phyloP scores from a whole-genome alignment of 495 filamentous ascomycete genomes.

The Penicillium simplicissimum region DNA sequence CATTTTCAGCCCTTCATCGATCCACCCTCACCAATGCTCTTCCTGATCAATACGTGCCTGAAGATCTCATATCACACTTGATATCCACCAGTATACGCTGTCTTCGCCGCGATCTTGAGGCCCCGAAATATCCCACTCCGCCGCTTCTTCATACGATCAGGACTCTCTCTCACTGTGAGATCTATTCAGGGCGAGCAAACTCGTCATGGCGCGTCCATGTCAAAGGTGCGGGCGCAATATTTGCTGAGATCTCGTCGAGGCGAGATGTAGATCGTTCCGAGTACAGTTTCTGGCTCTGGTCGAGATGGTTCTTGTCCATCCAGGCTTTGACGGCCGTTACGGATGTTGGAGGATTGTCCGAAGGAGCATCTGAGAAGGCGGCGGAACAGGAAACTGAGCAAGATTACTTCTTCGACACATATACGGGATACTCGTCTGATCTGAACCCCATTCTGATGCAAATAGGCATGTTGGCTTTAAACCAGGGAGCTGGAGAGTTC shows the following conservation, averaged over 20 bases:
- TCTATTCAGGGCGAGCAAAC: slow-evolving; percentile 18
- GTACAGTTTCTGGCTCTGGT: slow-evolving; percentile 16
- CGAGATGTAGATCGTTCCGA: neutral
- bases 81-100: slow-evolving; percentile 12
- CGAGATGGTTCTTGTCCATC: slow-evolving; percentile 22
- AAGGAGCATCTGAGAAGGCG: neutral
- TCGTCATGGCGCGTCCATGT: slow-evolving; percentile 21
- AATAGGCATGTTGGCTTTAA: slow-evolving; percentile 10
- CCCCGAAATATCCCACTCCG: slow-evolving; percentile 1
- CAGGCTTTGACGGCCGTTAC: slow-evolving; percentile 17
- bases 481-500: neutral
- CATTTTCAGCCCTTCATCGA: slow-evolving; percentile 20
- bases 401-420: slow-evolving; percentile 14
- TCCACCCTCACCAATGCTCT: slow-evolving; percentile 13
- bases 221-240: slow-evolving; percentile 20
- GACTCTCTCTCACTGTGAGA: slow-evolving; percentile 21
- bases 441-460: slow-evolving; percentile 14
- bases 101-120: slow-evolving; percentile 18
- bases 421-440: slow-evolving; percentile 22
- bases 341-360: slow-evolving; percentile 7
- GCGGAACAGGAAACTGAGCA: slow-evolving; percentile 1
- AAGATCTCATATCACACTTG: slow-evolving; percentile 8
- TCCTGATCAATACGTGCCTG: slow-evolving; percentile 13
- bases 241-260: slow-evolving; percentile 5
- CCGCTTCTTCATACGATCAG: slow-evolving; percentile 21